phyloP scores from a whole-genome alignment of 768 basidiomycete species.

The Pleurotus platypus region DNA sequence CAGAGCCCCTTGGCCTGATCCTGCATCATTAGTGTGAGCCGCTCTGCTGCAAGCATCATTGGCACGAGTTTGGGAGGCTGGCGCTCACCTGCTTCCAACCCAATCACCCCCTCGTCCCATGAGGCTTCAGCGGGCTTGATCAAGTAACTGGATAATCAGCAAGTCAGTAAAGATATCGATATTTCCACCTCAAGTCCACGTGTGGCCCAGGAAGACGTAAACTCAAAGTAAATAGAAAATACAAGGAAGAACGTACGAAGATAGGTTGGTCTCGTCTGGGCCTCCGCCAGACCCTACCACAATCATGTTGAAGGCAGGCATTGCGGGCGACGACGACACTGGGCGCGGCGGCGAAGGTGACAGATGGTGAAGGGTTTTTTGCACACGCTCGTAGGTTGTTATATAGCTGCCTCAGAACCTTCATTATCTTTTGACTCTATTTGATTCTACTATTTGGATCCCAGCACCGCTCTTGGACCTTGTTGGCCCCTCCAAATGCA shows the following conservation, averaged over 20 bases:
- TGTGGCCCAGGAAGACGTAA: constrained; percentile 6
- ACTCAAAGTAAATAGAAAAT: constrained; percentile 7
- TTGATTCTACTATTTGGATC: too few species aligned
- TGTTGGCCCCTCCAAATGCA: neutral
- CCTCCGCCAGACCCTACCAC: constrained; percentile 86
- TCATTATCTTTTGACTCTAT: too few species aligned
- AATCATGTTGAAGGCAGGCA: constrained; percentile 64
- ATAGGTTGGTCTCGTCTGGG: constrained; percentile 85
- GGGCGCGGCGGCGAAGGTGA: neutral
- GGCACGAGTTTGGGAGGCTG: too few species aligned
- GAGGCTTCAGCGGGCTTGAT: constrained; percentile 61
- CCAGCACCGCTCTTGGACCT: too few species aligned
- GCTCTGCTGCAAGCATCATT: too few species aligned
- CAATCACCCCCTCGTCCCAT: constrained; percentile 83
- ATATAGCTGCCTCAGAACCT: too few species aligned
- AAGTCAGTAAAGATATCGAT: constrained; percentile 9
- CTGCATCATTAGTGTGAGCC: constrained; percentile 31
- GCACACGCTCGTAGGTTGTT: too few species aligned
- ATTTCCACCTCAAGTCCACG: constrained; percentile 3
- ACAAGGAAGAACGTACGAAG: constrained; percentile 54
- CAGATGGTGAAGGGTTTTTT: too few species aligned
- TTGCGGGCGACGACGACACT: constrained; percentile 9
- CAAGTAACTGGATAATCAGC: constrained; percentile 62
- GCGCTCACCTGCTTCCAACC: constrained; percentile 80
- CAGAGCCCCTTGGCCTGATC: constrained; percentile 84